A percentile compares a stretch with the other conserved stretches of the same genome.
phyloP scores from a whole-genome alignment of 2,329 filamentous ascomycete species.

The Elsinoe fawcettii region DNA sequence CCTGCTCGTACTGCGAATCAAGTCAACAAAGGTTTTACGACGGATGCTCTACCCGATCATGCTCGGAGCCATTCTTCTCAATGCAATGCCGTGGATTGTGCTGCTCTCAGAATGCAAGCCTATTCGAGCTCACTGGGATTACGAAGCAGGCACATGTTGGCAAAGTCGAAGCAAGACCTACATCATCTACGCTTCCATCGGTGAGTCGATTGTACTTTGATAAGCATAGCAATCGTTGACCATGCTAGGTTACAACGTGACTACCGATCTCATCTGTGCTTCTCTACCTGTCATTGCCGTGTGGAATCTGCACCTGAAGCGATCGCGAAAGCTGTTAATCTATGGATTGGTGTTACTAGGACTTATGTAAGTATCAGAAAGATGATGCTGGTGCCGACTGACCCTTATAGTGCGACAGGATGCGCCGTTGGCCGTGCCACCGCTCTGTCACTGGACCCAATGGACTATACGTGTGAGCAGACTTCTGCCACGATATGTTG shows the following conservation, averaged over 20 bases:
- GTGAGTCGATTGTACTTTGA: constrained; percentile 18
- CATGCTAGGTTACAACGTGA: constrained; percentile 22
- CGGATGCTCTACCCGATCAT: constrained; percentile 27
- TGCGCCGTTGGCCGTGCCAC: constrained; percentile 22
- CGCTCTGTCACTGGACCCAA: constrained; percentile 22
- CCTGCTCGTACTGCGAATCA: constrained; percentile 37
- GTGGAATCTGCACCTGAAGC: constrained; percentile 22
- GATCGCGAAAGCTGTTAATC: constrained; percentile 23
- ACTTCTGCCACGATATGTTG: not conserved
- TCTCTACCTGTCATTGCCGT: constrained; percentile 23
- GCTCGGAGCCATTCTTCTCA: constrained; percentile 21
- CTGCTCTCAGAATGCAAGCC: constrained; percentile 24
- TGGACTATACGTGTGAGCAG: constrained; percentile 20
- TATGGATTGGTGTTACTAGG: constrained; percentile 25
- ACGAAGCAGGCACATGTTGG: constrained; percentile 21
- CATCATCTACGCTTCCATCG: constrained; percentile 25
- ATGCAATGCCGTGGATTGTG: constrained; percentile 21
- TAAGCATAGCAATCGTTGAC: not conserved
- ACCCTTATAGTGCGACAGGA: constrained; percentile 18
- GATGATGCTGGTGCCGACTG: not conserved
- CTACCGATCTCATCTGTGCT: constrained; percentile 24
- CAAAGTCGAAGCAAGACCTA: constrained; percentile 24
- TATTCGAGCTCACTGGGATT: constrained; percentile 22
- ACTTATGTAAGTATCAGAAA: constrained; percentile 14
- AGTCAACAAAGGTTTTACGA: constrained; percentile 29